These are phyloP conservation scores for Fraxinus velutina DNA, from an alignment of 305 asterid species.

Conservation along the genomic window DNA sequence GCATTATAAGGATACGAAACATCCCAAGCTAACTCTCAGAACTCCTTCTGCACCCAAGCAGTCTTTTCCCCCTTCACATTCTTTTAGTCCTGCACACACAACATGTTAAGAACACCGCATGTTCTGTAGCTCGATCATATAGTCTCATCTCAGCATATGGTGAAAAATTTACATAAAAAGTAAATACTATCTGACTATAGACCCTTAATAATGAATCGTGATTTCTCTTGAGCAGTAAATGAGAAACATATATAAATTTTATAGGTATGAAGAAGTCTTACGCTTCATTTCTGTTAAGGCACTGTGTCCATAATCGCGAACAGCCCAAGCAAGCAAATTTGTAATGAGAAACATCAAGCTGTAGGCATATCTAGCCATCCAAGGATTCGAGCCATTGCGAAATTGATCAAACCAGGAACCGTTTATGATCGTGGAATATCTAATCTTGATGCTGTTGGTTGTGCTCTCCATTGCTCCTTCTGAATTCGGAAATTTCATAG, in stretches of 20 bases:
- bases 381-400: slow-evolving; percentile 50
- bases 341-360: slow-evolving; percentile 41
- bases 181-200: background rate
- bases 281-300: slow-evolving; percentile 39
- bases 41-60: slow-evolving; percentile 47
- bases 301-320: slow-evolving; percentile 48
- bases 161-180: background rate
- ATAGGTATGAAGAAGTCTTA: slow-evolving; percentile 17
- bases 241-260: background rate
- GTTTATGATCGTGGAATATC: slow-evolving; percentile 33
- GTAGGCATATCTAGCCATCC: slow-evolving; percentile 59
- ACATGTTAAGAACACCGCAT: background rate
- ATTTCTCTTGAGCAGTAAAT: background rate
- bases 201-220: background rate
- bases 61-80: slow-evolving; percentile 38
- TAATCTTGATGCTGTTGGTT: slow-evolving; percentile 16
- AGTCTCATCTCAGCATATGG: background rate
- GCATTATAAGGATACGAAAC: slow-evolving; percentile 37
- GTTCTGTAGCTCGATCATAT: background rate
- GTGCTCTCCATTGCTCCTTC: slow-evolving; percentile 35
- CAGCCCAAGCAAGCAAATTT: slow-evolving; percentile 52
- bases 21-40: slow-evolving; percentile 45
- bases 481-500: slow-evolving; percentile 23
- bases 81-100: slow-evolving; percentile 35
- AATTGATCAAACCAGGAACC: slow-evolving; percentile 56